A percentile compares a stretch with the other conserved stretches of the same genome.
phyloP scores from a whole-genome alignment of 2,329 filamentous ascomycete genomes.

The Diaporthe destruens region DNA sequence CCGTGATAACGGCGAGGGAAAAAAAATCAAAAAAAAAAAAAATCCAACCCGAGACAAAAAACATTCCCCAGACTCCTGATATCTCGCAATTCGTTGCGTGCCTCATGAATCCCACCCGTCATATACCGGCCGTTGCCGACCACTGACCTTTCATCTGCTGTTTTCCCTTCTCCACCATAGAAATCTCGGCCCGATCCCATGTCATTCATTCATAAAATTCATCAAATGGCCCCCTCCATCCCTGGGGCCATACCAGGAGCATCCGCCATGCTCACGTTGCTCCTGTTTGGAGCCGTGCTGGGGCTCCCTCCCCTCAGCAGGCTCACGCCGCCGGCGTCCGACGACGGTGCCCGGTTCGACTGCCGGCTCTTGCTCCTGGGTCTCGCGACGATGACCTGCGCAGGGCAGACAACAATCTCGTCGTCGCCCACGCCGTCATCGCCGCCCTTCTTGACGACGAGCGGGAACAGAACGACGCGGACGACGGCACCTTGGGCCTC shows the following conservation, averaged over 20 bases:
- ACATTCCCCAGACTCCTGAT: constrained; percentile 36
- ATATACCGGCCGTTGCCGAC: constrained; percentile 10
- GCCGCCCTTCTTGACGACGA: constrained; percentile 96
- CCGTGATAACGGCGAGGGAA: neutral
- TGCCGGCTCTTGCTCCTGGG: constrained; percentile 51
- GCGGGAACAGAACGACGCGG: constrained; percentile 92
- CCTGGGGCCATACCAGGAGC: constrained; percentile 46
- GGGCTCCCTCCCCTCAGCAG: constrained; percentile 48
- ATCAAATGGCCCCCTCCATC: constrained; percentile 50
- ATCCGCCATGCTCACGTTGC: constrained; percentile 53
- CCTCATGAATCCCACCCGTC: constrained; percentile 27
- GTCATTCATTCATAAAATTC: constrained; percentile 32
- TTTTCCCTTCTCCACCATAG: neutral
- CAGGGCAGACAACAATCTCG: constrained; percentile 94
- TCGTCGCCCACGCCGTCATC: constrained; percentile 89
- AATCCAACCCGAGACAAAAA: constrained; percentile 9
- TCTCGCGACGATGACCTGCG: constrained; percentile 86
- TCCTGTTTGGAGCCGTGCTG: constrained; percentile 50
- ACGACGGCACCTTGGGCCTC: constrained; percentile 83
- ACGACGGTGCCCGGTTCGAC: constrained; percentile 59
- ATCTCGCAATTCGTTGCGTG: constrained; percentile 37
- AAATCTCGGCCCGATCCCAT: neutral
- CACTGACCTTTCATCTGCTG: constrained; percentile 8
- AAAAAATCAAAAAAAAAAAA: neutral
- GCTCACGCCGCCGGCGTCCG: constrained; percentile 64